Evolutionary conservation across 805 yeast genomes (phyloP).

Genomic region (Ogataea pilisensis): DNA sequence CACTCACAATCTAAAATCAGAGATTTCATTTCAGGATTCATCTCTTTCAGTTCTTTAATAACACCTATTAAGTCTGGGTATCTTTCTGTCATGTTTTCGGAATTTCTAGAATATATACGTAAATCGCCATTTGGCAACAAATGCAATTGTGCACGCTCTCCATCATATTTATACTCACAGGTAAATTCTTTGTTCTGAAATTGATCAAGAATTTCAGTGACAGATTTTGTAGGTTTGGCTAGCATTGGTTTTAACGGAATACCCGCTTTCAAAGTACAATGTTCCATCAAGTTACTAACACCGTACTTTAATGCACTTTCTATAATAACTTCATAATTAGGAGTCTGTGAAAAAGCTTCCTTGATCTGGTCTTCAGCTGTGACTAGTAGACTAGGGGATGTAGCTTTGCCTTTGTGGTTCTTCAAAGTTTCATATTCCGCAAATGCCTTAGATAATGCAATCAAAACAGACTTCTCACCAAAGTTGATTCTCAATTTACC

Average conservation of each 20-base stretch:
- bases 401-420: slow-evolving; percentile 21
- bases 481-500: slow-evolving; percentile 90
- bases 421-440: slow-evolving; percentile 50
- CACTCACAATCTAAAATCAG: slow-evolving; percentile 94
- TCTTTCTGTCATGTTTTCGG: slow-evolving; percentile 94
- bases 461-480: slow-evolving; percentile 88
- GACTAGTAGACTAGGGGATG: slow-evolving; percentile 42
- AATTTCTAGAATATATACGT: slow-evolving; percentile 84
- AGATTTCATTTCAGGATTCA: slow-evolving; percentile 39
- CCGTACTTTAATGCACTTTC: slow-evolving; percentile 65
- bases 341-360: slow-evolving; percentile 85
- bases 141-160: slow-evolving; percentile 96
- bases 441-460: slow-evolving; percentile 81
- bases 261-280: slow-evolving; percentile 81
- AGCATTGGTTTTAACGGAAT: slow-evolving; percentile 96
- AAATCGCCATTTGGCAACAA: slow-evolving; percentile 60
- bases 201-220: slow-evolving; percentile 86
- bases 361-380: slow-evolving; percentile 74
- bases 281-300: slow-evolving; percentile 55
- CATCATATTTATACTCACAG: slow-evolving; percentile 96
- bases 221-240: slow-evolving; percentile 94
- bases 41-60: slow-evolving; percentile 42
- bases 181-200: slow-evolving; percentile 84
- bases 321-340: slow-evolving; percentile 82
- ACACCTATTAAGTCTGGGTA: slow-evolving; percentile 85